These are phyloP conservation scores for Plectosphaerella sp. DNA, from an alignment of 2,329 filamentous ascomycete genomes.

Conservation along the genomic window DNA sequence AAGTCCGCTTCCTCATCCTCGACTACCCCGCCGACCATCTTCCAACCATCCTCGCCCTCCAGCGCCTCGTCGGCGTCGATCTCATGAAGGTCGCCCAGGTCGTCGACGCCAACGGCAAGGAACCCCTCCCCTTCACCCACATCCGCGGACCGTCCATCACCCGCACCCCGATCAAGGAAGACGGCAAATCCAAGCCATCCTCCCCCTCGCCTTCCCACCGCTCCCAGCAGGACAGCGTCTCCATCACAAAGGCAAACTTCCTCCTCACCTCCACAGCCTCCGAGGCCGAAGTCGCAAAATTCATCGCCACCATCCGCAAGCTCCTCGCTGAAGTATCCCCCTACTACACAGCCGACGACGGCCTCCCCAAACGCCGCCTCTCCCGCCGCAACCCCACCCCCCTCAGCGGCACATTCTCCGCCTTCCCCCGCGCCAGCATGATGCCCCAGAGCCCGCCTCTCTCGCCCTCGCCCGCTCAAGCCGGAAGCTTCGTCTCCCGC, in stretches of 20 bases:
- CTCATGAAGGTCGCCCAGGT: conserved; percentile 57
- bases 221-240: conserved; percentile 13
- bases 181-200: neutral
- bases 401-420: conserved; percentile 21
- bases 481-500: neutral
- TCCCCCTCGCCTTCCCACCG: conserved; percentile 7
- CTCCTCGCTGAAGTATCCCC: conserved; percentile 38
- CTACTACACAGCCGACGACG: conserved; percentile 40
- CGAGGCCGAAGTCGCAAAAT: conserved; percentile 47
- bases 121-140: conserved; percentile 31
- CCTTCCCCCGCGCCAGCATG: conserved; percentile 18
- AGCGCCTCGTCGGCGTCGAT: conserved; percentile 50
- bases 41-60: conserved; percentile 51
- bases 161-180: conserved; percentile 11
- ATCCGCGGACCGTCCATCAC: conserved; percentile 28
- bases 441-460: conserved; percentile 7
- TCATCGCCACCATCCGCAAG: conserved; percentile 49
- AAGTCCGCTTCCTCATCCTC: conserved; percentile 52
- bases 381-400: conserved; percentile 19
- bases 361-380: neutral
- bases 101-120: conserved; percentile 36
- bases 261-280: conserved; percentile 51
- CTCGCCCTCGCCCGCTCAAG: conserved; percentile 1
- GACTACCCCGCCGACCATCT: conserved; percentile 56
- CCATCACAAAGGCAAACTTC: conserved; percentile 50